These are phyloP conservation scores for Ehretia macrophylla DNA, from an alignment of 257 asterid species.

Conservation along the genomic window DNA sequence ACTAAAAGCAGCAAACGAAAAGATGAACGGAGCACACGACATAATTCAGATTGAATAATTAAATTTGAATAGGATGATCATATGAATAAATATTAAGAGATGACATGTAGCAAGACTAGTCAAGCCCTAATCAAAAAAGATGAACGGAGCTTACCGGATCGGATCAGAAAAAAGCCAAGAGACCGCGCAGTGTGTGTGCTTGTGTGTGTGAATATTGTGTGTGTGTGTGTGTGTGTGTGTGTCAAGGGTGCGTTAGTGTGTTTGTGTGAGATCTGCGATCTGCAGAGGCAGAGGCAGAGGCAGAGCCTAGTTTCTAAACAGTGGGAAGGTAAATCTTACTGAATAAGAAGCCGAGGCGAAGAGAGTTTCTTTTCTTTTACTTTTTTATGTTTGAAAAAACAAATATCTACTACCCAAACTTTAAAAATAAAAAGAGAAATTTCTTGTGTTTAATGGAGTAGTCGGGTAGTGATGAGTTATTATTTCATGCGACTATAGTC, in stretches of 20 bases:
- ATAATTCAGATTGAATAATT: neutral
- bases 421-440: no score
- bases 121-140: neutral
- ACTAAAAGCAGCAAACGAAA: neutral
- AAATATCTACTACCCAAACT: no score
- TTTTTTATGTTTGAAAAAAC: no score
- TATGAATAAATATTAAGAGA: neutral
- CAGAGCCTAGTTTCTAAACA: neutral
- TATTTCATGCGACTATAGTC: no score
- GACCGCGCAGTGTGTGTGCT: neutral
- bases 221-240: neutral
- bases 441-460: no score
- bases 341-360: neutral
- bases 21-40: neutral
- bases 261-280: slow-evolving; percentile 10
- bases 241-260: neutral
- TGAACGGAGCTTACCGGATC: slow-evolving; percentile 9
- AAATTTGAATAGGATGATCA: no score
- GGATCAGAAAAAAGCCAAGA: neutral
- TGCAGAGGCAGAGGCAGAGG: slow-evolving; percentile 2
- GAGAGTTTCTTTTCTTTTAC: neutral
- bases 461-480: no score
- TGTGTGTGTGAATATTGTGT: neutral
- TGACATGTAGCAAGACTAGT: neutral
- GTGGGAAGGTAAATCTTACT: neutral